Conservation (phyloP, 352 stramenopile species). For the Elongisporangium anandrum region DNA sequence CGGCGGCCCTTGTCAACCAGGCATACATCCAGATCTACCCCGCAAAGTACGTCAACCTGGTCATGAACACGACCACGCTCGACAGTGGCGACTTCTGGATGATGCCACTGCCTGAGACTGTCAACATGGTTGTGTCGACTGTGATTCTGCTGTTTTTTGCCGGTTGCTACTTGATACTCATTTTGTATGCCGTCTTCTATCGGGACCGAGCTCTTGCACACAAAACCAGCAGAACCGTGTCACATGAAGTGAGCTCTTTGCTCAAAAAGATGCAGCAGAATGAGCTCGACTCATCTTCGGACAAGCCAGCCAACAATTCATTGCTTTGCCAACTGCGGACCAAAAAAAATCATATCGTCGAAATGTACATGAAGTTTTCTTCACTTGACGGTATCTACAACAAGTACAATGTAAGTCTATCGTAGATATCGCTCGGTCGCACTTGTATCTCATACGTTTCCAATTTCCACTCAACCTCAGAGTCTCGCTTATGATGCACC, state of each 20-base stretch:
- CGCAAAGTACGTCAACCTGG: slow-evolving; percentile 29
- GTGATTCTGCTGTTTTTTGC: slow-evolving; percentile 25
- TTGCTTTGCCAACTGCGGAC: no score
- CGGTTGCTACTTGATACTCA: slow-evolving; percentile 25
- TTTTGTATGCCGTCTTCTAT: slow-evolving; percentile 31
- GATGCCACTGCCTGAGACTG: slow-evolving; percentile 21
- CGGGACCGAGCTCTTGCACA: slow-evolving; percentile 4
- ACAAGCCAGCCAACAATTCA: neutral
- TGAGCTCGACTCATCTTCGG: neutral
- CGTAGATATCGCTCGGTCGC: neutral
- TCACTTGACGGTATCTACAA: slow-evolving; percentile 33
- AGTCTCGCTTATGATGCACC: slow-evolving; percentile 18
- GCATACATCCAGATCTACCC: slow-evolving; percentile 42
- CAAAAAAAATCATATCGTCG: neutral
- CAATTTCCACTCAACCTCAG: no score
- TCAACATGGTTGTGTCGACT: slow-evolving; percentile 23
- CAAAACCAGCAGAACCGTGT: neutral
- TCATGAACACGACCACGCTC: slow-evolving; percentile 33
- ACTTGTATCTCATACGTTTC: slow-evolving; percentile 8
- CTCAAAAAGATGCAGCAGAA: no score
- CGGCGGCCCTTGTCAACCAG: slow-evolving; percentile 25
- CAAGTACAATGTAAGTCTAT: slow-evolving; percentile 27
- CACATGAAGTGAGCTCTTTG: neutral
- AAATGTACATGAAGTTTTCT: slow-evolving; percentile 26
- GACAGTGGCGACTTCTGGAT: slow-evolving; percentile 50